phyloP scores from a whole-genome alignment of 495 filamentous ascomycete species.

The Annulohypoxylon moriforme region DNA sequence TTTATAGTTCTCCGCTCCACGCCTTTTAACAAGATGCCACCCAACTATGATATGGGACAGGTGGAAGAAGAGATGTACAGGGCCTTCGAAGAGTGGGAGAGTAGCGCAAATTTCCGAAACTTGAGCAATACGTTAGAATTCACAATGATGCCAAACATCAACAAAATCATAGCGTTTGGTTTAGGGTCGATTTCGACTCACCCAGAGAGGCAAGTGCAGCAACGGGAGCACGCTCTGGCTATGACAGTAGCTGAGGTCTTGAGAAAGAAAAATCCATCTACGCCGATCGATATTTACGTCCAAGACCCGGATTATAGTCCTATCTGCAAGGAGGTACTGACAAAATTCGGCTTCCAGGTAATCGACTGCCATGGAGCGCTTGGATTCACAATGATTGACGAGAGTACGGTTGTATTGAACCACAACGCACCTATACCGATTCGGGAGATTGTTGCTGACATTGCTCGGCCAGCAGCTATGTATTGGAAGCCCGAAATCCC shows the following conservation, averaged over 20 bases:
- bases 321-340: background rate
- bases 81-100: constrained; percentile 10
- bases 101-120: background rate
- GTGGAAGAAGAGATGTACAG: too few relatives aligned
- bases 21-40: background rate
- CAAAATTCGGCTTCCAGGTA: background rate
- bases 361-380: constrained; percentile 3
- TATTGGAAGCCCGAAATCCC: constrained; percentile 33
- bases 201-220: background rate
- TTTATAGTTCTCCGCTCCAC: background rate
- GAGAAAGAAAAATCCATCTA: background rate
- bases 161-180: constrained; percentile 18
- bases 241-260: background rate
- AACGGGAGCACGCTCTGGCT: constrained; percentile 1
- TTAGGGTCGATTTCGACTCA: background rate
- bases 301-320: constrained; percentile 7
- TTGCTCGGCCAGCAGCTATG: constrained; percentile 45
- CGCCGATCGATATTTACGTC: background rate
- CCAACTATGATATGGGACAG: too few relatives aligned
- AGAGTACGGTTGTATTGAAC: constrained; percentile 37
- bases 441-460: constrained; percentile 45
- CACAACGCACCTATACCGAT: constrained; percentile 37
- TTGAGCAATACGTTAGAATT: background rate
- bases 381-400: constrained; percentile 45
- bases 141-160: background rate